Evolutionary conservation across 768 basidiomycete species (phyloP), one percentile per base, ranked within the genome.

Genomic region (Podaxis carcinomalis): DNA sequence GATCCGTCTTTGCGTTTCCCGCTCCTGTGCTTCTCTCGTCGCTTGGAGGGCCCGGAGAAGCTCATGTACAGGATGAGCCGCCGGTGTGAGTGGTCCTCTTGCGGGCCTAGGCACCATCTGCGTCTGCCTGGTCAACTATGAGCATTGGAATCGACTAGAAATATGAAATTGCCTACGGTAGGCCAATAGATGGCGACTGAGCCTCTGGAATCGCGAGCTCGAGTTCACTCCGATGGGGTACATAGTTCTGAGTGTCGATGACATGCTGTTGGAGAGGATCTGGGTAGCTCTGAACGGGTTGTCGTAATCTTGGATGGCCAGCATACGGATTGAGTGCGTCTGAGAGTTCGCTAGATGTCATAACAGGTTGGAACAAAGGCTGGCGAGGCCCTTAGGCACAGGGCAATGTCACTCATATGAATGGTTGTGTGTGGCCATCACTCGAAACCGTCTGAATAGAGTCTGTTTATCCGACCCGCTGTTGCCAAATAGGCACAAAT

Each of bases 261-360:
- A 23, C 58, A 61, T 27, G 56, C 61, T 54, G 63, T 39, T 49
- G 56, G 53, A 19, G 51, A 16, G 47, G 23, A 39, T 52, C 52
- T n/a, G 42, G 39, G 61, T 50, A 59, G 53, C 27, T 39, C 46
- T 51, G 61, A 28, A 35, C 44, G 19, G 40, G 28, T 55, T 25
- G 52, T 46, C n/a, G 60, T 37, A 36, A 58, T 37, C 61, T 64
- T 57, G 55, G 62, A 40, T 63, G 62, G 37, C 56, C 36, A 60
- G 82, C 77, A 68, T 84, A 77, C 10, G 89, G 89, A 70, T 91
- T 92, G 67, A 92, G 85, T 4, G 90, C 90, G 69, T 92, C 85
- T 7, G 86, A 87, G 59, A 92, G 83, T 72, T 91, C 88, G 76
- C 88, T 91, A 62, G 84, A 80, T 66, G 81, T 76, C 86, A 87